Percentiles rank a stretch among this genome's conserved stretches.
These are phyloP conservation scores for Suillus decipiens DNA, from an alignment of 768 basidiomycete genomes.

Conservation along the genomic window DNA sequence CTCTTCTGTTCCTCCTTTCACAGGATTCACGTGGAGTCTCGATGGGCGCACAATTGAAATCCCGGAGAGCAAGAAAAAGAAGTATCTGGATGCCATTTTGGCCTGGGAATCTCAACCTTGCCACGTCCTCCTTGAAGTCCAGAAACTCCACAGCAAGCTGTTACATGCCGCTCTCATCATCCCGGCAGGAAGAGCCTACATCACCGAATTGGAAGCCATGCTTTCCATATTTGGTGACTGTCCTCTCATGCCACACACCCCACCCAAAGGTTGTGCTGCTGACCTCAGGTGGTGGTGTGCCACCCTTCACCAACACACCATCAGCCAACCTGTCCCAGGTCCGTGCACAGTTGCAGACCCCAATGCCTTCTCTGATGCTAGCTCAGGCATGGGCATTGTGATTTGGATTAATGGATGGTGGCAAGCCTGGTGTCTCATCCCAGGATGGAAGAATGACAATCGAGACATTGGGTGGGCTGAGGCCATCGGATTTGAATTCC, in stretches of 20 bases:
- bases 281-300: not conserved
- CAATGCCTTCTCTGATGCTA: not conserved
- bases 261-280: not conserved
- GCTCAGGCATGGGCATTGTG: not conserved
- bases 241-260: not conserved
- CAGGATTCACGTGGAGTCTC: conserved; percentile 37
- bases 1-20: conserved; percentile 19
- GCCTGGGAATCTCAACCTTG: conserved; percentile 30
- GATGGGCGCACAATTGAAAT: conserved; percentile 23
- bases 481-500: not conserved
- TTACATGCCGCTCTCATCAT: not conserved
- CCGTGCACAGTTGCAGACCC: not conserved
- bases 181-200: too few species aligned
- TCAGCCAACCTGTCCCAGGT: not conserved
- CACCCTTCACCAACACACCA: not conserved
- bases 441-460: not conserved
- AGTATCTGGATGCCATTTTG: conserved; percentile 20
- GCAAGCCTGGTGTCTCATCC: not conserved
- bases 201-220: too few species aligned
- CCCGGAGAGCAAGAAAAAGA: conserved; percentile 23
- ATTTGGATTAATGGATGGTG: not conserved
- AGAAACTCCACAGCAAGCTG: not conserved
- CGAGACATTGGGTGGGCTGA: not conserved
- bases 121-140: not conserved
- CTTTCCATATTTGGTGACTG: not conserved